Base-by-base conservation (phyloP, 768 basidiomycete genomes). In the Hygrophorus pudorinus region DNA sequence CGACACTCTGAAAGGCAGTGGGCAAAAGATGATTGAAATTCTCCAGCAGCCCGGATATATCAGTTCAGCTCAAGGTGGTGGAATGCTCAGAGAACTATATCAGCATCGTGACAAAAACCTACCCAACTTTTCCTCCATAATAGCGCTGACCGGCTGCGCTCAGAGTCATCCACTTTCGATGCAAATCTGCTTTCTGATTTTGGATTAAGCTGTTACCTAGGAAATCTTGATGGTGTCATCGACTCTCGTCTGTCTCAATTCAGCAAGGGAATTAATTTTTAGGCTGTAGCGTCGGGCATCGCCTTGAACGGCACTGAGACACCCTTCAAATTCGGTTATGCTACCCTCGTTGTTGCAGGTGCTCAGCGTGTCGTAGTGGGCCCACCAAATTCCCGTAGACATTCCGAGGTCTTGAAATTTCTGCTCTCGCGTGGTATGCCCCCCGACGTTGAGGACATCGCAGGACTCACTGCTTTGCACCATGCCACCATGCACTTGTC, bases 391-490 rank as follows among this genome's bases (percentile, higher is more conserved):
- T 48, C 45, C 2, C 42, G 57, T 30, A 51, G 56, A 36, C 61
- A 70, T 46, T 32, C 53, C 13, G 68, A 65, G 4, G 56, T 64
- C 11, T 58, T 78, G 41, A 52, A 57, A 30, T 65, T 60, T 38
- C 65, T 79, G 17, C 57, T 77, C 31, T 53, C 62, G 0, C 47
- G 54, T 0, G 73, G 74, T 10, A 59, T 67, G 0, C 60, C 71
- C 2, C 54, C 63, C 3, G 61, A 75, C 40, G 16, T 63, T 1
- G 56, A 57, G 1, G 77, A 77, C 45, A 67, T 78, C 35, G 62
- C 56, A 8, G 73, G 73, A 3, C 61, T 61, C 56, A 77, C 73
- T 1, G 70, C 78, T 1, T 63, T 78, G 3, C 66, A 72, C 38
- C 75, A 76, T 51, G 59, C 63, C 0, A 65, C 66, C 6, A 63